Evolutionary conservation across 2,329 filamentous ascomycete species (phyloP), one percentile per base, ranked within the genome.

Genomic region (Fusarium fracticaudum): DNA sequence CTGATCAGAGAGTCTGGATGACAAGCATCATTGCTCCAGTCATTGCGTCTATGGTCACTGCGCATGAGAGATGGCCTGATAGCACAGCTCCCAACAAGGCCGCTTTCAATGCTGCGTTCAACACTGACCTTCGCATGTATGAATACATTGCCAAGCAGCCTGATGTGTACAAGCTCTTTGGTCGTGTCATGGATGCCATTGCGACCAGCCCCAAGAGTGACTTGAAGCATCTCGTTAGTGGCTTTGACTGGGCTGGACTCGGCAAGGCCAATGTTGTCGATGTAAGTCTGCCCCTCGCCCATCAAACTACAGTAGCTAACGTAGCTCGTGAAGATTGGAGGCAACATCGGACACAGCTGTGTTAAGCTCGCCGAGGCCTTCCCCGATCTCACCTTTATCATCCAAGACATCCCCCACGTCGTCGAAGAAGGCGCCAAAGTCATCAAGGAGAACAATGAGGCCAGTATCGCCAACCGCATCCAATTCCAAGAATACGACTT

Each of bases 401-500:
- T 63, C 17, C 40, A 63, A 37, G 50, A 63, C 40, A 63, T 45
- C 4, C 60, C 60, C 1, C 60, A 63, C 13, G 37, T 63, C 13
- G 60, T 63, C 2, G 24, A 63, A 26, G 51, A 63, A 26, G 50
- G 60, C 13, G 18, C 31, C 20, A 44, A 63, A 17, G 24, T 31
- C 6, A 44, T 63, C 41, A 31, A 33, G 18, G 50, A 31, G 15
- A 58, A 58, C 22, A 38, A 63, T 6, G 17, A 55, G 6, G 20
- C 31, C 6, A n/a, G 37, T 8, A 40, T 62, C 22, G 29, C 38
- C 15, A 26, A 44, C 15, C 59, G 59, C 3, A 63, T 63, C 17
- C 40, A 37, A 20, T 63, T 63, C 17, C 60, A 40, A 45, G 31
- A 58, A 26, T 45, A 63, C 51, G 50, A 63, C n/a, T 63, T 63